Evolutionary conservation across 371 early-diverging fungal genomes (phyloP).

Genomic region (Mucor piriformis): DNA sequence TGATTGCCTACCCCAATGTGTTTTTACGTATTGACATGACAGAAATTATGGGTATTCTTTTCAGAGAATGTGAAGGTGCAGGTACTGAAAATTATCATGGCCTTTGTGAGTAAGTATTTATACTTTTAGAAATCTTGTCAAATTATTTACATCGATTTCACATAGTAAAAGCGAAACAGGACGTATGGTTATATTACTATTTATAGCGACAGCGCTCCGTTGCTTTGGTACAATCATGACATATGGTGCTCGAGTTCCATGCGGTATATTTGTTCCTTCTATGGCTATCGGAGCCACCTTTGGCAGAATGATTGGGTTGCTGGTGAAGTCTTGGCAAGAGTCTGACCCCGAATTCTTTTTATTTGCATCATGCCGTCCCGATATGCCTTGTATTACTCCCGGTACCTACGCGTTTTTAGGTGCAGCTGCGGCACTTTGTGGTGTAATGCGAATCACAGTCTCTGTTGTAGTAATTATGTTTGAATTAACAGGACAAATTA

Average conservation of each 20-base stretch:
- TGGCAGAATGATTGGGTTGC: constrained; percentile 89
- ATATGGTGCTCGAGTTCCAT: constrained; percentile 85
- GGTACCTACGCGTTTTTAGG: constrained; percentile 97
- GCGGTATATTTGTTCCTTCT: constrained; percentile 93
- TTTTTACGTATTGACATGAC: constrained; percentile 86
- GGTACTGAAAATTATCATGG: constrained; percentile 63
- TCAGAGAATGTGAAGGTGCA: constrained; percentile 80
- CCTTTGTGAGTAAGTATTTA: constrained; percentile 62
- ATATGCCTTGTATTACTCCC: constrained; percentile 86
- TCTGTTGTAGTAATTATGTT: constrained; percentile 95
- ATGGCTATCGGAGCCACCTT: constrained; percentile 95
- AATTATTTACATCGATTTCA: not conserved
- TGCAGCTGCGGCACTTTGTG: constrained; percentile 89
- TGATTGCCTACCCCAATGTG: constrained; percentile 77
- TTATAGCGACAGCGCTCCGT: constrained; percentile 71
- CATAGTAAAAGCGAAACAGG: constrained; percentile 25
- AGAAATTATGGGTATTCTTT: constrained; percentile 81
- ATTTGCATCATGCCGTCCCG: constrained; percentile 80
- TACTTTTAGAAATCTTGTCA: not conserved
- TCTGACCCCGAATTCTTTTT: constrained; percentile 70
- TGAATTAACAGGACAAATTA: constrained; percentile 93
- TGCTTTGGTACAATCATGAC: constrained; percentile 70
- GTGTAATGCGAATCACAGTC: constrained; percentile 75
- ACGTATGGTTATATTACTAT: constrained; percentile 54
- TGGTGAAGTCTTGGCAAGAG: constrained; percentile 68